These are phyloP conservation scores for Lentithecium fluviatile DNA, from an alignment of 495 filamentous ascomycete species.

Conservation along the genomic window DNA sequence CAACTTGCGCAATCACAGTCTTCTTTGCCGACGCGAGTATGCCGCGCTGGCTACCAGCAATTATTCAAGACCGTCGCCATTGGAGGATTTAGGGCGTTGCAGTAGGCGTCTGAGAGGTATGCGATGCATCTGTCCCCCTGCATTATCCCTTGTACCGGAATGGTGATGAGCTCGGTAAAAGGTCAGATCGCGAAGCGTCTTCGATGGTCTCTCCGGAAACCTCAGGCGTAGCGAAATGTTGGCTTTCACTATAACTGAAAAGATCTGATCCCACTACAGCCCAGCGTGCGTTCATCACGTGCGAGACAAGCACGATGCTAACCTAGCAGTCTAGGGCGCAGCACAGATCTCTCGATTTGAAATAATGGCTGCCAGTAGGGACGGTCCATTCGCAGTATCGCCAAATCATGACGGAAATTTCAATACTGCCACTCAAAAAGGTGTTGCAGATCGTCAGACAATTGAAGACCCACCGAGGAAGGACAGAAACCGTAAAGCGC, in stretches of 20 bases:
- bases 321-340: no score
- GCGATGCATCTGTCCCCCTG: not conserved
- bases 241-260: conserved; percentile 26
- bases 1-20: no score
- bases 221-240: conserved; percentile 21
- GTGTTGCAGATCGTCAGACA: no score
- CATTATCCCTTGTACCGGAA: not conserved
- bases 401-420: no score
- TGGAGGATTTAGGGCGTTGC: no score
- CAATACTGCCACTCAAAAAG: no score
- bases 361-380: not conserved
- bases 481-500: not conserved
- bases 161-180: conserved; percentile 29
- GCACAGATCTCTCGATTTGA: not conserved
- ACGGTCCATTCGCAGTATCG: no score
- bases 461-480: not conserved
- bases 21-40: no score
- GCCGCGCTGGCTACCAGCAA: no score
- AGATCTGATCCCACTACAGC: conserved; percentile 21
- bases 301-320: no score
- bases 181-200: conserved; percentile 24
- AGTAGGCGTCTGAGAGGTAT: not conserved
- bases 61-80: no score
- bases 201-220: conserved; percentile 14
- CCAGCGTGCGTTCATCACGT: no score